These are phyloP conservation scores for Leccinellum luteum DNA, from an alignment of 768 basidiomycete species.

Conservation along the genomic window DNA sequence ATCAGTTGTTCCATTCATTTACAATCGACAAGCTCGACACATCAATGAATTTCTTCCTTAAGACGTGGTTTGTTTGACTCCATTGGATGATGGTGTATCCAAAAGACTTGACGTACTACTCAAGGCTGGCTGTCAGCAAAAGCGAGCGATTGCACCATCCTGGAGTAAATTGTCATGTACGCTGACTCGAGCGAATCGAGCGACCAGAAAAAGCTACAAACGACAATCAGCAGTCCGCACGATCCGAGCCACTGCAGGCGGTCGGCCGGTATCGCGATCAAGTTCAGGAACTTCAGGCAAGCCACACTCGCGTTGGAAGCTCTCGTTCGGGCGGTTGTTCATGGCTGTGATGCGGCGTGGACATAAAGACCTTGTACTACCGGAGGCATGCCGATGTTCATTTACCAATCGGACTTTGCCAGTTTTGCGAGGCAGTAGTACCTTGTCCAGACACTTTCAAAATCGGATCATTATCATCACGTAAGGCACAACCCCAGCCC, in stretches of 20 bases:
- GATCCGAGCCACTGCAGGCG: no score
- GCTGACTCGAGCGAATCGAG: background rate
- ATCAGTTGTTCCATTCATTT: background rate
- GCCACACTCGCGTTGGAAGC: no score
- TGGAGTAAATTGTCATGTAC: background rate
- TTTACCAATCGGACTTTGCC: no score
- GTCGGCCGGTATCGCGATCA: no score
- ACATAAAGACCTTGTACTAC: no score
- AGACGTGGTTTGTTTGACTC: constrained; percentile 6
- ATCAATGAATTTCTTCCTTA: constrained; percentile 29
- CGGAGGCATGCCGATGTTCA: no score
- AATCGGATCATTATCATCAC: no score
- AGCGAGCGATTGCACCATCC: constrained; percentile 21
- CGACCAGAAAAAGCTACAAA: constrained; percentile 29
- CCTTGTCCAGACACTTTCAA: background rate
- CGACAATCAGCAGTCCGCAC: constrained; percentile 34
- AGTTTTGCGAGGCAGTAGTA: background rate
- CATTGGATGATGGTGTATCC: constrained; percentile 3
- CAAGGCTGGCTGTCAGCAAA: constrained; percentile 28
- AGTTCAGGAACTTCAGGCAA: no score
- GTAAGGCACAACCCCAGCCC: no score
- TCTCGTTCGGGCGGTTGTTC: no score
- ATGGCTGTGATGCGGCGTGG: no score
- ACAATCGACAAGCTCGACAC: background rate
- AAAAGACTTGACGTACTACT: no score